Conservation (phyloP, 768 basidiomycete species). For the Rhodotorula sphaerocarpa region DNA sequence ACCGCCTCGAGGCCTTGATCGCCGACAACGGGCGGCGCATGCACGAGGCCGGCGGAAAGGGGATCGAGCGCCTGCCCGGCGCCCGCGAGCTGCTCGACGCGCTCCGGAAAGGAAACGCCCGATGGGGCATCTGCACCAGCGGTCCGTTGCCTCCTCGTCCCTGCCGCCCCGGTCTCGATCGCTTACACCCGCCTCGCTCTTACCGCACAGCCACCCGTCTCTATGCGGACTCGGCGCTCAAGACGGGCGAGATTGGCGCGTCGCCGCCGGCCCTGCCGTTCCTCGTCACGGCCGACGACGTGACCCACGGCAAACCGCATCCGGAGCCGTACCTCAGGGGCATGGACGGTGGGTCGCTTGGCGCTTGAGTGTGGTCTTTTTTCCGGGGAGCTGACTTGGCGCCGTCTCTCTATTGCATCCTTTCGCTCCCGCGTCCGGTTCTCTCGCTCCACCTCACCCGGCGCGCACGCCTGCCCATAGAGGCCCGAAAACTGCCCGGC, state of each 20-base stretch:
- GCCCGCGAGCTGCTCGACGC: conserved; percentile 53
- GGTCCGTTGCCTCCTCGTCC: conserved; percentile 47
- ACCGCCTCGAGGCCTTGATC: conserved; percentile 25
- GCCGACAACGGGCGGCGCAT: conserved; percentile 25
- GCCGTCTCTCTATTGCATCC: background rate
- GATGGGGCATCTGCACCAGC: conserved; percentile 81
- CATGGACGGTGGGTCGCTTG: conserved; percentile 47
- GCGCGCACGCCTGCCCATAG: no score
- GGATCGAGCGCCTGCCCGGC: conserved; percentile 57
- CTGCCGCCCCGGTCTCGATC: no score
- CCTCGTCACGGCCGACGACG: conserved; percentile 68
- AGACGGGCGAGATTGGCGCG: conserved; percentile 52
- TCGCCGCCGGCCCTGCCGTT: conserved; percentile 52
- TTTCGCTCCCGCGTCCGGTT: background rate
- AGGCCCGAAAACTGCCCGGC: conserved; percentile 13
- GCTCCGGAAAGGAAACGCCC: conserved; percentile 52
- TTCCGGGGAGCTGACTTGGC: conserved; percentile 51
- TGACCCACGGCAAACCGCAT: conserved; percentile 69
- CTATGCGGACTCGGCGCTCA: conserved; percentile 62
- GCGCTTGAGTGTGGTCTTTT: conserved; percentile 42
- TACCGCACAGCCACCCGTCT: conserved; percentile 61
- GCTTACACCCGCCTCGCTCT: background rate
- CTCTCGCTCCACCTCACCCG: no score
- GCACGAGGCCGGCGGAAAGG: conserved; percentile 32
- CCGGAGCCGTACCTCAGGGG: conserved; percentile 80